A percentile compares a stretch with the other conserved stretches of the same genome.
Conservation (phyloP, 2,329 filamentous ascomycete species). For the Ascochyta rabiei region DNA sequence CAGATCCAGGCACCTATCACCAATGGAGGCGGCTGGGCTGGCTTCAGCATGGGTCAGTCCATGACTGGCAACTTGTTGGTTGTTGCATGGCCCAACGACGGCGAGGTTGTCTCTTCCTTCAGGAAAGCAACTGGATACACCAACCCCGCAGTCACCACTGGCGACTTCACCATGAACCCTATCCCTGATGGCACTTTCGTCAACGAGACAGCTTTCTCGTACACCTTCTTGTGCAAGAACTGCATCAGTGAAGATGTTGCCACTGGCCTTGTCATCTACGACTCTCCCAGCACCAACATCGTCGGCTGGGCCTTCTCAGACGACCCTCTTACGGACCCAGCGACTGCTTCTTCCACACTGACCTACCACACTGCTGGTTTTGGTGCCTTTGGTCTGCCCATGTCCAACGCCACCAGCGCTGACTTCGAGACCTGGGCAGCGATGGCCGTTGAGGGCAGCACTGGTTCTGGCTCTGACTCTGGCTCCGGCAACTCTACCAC, state of each 20-base stretch:
- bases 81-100: constrained; percentile 60
- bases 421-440: constrained; percentile 44
- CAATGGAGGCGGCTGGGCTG: constrained; percentile 57
- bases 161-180: constrained; percentile 50
- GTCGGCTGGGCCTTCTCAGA: constrained; percentile 43
- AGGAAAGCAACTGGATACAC: constrained; percentile 57
- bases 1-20: constrained; percentile 56
- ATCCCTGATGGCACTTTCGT: constrained; percentile 60
- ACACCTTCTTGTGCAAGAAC: constrained; percentile 60
- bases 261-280: constrained; percentile 32
- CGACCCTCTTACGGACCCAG: constrained; percentile 31
- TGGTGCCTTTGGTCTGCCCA: constrained; percentile 39
- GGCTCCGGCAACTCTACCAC: constrained; percentile 33
- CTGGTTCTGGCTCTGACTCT: constrained; percentile 20
- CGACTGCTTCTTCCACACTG: constrained; percentile 29
- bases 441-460: constrained; percentile 31
- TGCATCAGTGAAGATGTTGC: constrained; percentile 38
- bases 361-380: constrained; percentile 43
- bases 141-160: constrained; percentile 53
- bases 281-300: constrained; percentile 30
- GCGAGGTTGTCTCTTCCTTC: constrained; percentile 55
- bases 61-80: constrained; percentile 59
- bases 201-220: constrained; percentile 61
- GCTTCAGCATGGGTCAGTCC: constrained; percentile 55
- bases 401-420: constrained; percentile 38